Evolutionary conservation across 352 stramenopile genomes (phyloP).

Genomic region (Globisporangium parvum): DNA sequence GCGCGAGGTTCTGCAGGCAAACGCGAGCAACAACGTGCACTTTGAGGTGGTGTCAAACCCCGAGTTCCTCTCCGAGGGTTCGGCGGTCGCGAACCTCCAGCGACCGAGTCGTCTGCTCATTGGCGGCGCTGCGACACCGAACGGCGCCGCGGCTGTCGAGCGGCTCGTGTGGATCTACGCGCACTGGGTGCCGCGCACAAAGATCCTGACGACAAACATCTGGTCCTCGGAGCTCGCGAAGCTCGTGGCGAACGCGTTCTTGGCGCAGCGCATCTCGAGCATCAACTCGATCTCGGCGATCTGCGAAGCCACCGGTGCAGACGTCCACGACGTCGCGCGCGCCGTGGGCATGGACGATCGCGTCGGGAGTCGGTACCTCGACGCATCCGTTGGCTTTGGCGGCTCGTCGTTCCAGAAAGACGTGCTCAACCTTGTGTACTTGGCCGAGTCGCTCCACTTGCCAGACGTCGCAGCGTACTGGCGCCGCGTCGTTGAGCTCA

Average conservation of each 20-base stretch:
- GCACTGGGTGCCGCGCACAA: constrained; percentile 94
- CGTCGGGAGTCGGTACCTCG: constrained; percentile 97
- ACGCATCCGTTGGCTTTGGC: constrained; percentile 98
- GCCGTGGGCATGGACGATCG: constrained; percentile 97
- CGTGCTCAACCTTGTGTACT: constrained; percentile 99
- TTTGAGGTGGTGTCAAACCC: constrained; percentile 99
- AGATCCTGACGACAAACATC: constrained; percentile 98
- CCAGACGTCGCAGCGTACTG: constrained; percentile 99
- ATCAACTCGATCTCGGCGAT: constrained; percentile 99
- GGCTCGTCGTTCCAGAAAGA: constrained; percentile 99
- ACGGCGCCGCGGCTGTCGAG: constrained; percentile 85
- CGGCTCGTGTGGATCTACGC: constrained; percentile 95
- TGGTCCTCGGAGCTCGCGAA: constrained; percentile 99
- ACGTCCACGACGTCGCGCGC: constrained; percentile 97
- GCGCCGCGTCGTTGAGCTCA: constrained; percentile 98
- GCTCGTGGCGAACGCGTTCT: constrained; percentile 99
- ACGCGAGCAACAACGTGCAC: constrained; percentile 86
- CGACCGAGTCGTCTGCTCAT: constrained; percentile 96
- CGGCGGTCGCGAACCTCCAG: constrained; percentile 95
- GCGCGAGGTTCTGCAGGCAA: constrained; percentile 91
- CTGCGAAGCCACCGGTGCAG: constrained; percentile 97
- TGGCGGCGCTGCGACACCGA: constrained; percentile 91
- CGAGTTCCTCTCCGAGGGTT: constrained; percentile 99
- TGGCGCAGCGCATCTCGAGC: constrained; percentile 98
- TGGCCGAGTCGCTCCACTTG: constrained; percentile 97